Evolutionary conservation across 352 stramenopile species (phyloP), one percentile per base, ranked within the genome.

Genomic region (Phytophthora citrophthora): DNA sequence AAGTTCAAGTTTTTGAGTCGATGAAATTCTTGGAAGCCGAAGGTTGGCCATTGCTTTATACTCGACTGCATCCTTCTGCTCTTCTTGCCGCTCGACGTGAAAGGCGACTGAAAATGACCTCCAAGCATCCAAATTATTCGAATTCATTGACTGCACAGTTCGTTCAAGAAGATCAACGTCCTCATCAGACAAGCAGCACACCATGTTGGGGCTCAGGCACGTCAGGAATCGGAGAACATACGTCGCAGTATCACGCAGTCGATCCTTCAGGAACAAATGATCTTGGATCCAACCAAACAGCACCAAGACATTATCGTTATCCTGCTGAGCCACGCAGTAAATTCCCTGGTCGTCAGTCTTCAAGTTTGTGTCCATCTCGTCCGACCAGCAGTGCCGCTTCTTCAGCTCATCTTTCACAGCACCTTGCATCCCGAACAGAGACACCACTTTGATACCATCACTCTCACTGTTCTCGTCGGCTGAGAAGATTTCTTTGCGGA

Each of bases 171-270:
- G 15, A 4, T 52, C 13, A 5, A 80, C 56, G 38, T 91, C 83
- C 18, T 70, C 32, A 7, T 23, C 7, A 10, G 68, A 77, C n/a
- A 89, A 34, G 36, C 83, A 89, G 51, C 74, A 87, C 9, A 83
- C 69, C 26, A 91, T 70, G 8, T 83, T 44, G 2, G 69, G 61
- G 18, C 68, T 83, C 29, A 91, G 57, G 32, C 74, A 81, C 15
- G 80, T 86, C 34, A 89, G 61, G 38, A 90, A 88, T 8, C 86
- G 86, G 15, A 94, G 53, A 34, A 91, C 72, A 16, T 91, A 93
- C 39, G 86, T 89, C 15, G 82, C 79, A 18, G 79, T 89, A 39
- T 86, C 81, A 1, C 83, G 79, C 15, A 92, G 58, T 13, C 60
- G 65, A 29, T 55, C 48, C 11, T 74, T 76, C 0, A 55, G 46